Evolutionary conservation across 805 yeast genomes (phyloP).

Genomic region (Cyberlindnera nakhonratchasimensis): DNA sequence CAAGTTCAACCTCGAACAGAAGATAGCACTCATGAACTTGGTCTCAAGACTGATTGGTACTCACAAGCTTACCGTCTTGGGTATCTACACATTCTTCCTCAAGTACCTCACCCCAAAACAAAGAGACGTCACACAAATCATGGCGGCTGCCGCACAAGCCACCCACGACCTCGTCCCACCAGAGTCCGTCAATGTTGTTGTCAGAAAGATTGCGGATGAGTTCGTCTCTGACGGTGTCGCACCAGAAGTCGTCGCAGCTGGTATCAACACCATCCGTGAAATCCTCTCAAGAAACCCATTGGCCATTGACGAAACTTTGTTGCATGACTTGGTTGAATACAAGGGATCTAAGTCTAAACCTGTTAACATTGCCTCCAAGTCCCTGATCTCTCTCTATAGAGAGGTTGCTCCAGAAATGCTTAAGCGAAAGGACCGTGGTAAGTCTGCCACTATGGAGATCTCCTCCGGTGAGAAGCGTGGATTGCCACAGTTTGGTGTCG

Average conservation of each 20-base stretch:
- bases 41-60: slow-evolving; percentile 89
- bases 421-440: slow-evolving; percentile 87
- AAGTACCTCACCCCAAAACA: slow-evolving; percentile 94
- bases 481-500: slow-evolving; percentile 70
- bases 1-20: slow-evolving; percentile 80
- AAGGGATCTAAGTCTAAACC: slow-evolving; percentile 92
- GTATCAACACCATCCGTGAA: slow-evolving; percentile 92
- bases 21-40: slow-evolving; percentile 81
- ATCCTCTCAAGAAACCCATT: slow-evolving; percentile 90
- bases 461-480: slow-evolving; percentile 56
- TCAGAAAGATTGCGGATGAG: slow-evolving; percentile 93
- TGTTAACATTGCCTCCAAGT: slow-evolving; percentile 91
- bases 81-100: slow-evolving; percentile 83
- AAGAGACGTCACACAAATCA: slow-evolving; percentile 86
- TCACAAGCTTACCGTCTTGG: slow-evolving; percentile 87
- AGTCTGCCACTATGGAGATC: slow-evolving; percentile 79
- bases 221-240: slow-evolving; percentile 98
- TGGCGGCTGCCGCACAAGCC: slow-evolving; percentile 97
- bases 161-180: slow-evolving; percentile 98
- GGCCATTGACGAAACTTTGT: slow-evolving; percentile 82
- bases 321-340: slow-evolving; percentile 88
- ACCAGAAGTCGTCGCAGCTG: slow-evolving; percentile 97
- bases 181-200: slow-evolving; percentile 73
- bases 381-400: slow-evolving; percentile 80
- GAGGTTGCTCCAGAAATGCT: slow-evolving; percentile 97